Conservation (phyloP, 768 basidiomycete genomes). For the Boletus coccyginus region DNA sequence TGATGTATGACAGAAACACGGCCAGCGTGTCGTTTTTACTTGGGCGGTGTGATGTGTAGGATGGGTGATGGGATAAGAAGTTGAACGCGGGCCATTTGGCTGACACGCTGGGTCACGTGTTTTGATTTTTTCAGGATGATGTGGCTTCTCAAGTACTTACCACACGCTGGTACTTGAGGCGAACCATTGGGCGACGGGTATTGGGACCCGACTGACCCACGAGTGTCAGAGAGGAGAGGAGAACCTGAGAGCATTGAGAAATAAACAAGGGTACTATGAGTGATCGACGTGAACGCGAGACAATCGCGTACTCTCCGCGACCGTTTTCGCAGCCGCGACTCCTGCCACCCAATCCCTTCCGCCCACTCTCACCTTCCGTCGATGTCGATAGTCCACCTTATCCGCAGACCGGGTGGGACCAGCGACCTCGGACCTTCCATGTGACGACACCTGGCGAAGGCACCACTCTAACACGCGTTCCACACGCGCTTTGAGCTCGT, state of each 20-base stretch:
- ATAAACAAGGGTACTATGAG: neutral
- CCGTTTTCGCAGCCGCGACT: conserved; percentile 21
- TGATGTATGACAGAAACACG: conserved; percentile 2
- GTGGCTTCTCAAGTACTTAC: no score
- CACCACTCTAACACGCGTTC: conserved; percentile 69
- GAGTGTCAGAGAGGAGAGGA: neutral
- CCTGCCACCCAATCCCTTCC: conserved; percentile 15
- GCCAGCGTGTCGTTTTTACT: conserved; percentile 11
- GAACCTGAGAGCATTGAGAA: neutral
- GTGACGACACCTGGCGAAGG: conserved; percentile 41
- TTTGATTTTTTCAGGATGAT: conserved; percentile 4
- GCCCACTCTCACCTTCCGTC: conserved; percentile 7
- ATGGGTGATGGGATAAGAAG: neutral
- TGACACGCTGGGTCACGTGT: conserved; percentile 13
- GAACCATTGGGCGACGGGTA: no score
- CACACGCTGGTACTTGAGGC: no score
- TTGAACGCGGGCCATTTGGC: neutral
- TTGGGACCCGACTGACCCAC: neutral
- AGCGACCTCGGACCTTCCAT: neutral
- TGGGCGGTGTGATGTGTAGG: neutral
- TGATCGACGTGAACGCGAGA: neutral
- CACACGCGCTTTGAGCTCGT: conserved; percentile 53
- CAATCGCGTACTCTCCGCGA: conserved; percentile 9
- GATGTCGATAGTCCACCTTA: conserved; percentile 23
- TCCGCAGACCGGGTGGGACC: neutral